Conservation (phyloP, 2,329 filamentous ascomycete species). For the Elsinoe australis region DNA sequence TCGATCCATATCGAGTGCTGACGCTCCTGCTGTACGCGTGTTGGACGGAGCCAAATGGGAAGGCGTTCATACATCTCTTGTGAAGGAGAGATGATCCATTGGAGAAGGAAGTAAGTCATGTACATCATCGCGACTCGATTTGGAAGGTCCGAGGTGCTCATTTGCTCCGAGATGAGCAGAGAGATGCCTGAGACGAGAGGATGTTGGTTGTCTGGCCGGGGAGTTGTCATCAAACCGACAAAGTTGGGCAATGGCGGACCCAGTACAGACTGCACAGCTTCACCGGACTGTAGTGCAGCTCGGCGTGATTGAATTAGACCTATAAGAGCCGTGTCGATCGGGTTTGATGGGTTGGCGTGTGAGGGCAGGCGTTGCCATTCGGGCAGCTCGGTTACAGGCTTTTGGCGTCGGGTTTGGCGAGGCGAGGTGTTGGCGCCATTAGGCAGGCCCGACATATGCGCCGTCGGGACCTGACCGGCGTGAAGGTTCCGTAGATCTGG, state of each 20-base stretch:
- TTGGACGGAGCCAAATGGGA: slow-evolving; percentile 64
- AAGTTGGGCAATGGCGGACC: slow-evolving; percentile 76
- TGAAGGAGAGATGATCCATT: slow-evolving; percentile 73
- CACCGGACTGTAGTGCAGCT: slow-evolving; percentile 58
- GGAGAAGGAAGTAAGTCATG: slow-evolving; percentile 77
- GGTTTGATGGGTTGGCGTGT: slow-evolving; percentile 8
- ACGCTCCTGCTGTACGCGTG: slow-evolving; percentile 56
- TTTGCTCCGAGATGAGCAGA: slow-evolving; percentile 25
- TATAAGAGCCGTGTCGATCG: slow-evolving; percentile 15
- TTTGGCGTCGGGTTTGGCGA: slow-evolving; percentile 11
- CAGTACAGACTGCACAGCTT: slow-evolving; percentile 56
- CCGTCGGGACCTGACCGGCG: slow-evolving; percentile 4
- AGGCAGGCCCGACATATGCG: slow-evolving; percentile 11
- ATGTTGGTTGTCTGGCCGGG: slow-evolving; percentile 48
- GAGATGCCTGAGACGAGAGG: slow-evolving; percentile 14
- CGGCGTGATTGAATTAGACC: slow-evolving; percentile 42
- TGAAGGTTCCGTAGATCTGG: slow-evolving; percentile 27
- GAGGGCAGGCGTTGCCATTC: slow-evolving; percentile 16
- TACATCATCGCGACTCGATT: slow-evolving; percentile 78
- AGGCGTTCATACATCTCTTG: slow-evolving; percentile 70
- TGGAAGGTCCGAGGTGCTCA: slow-evolving; percentile 56
- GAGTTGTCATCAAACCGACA: slow-evolving; percentile 51
- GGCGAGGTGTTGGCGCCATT: slow-evolving; percentile 13
- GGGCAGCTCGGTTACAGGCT: slow-evolving; percentile 10
- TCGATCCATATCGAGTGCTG: slow-evolving; percentile 77